These are phyloP conservation scores for Phytophthora ramorum DNA, from an alignment of 352 stramenopile genomes.

Conservation along the genomic window DNA sequence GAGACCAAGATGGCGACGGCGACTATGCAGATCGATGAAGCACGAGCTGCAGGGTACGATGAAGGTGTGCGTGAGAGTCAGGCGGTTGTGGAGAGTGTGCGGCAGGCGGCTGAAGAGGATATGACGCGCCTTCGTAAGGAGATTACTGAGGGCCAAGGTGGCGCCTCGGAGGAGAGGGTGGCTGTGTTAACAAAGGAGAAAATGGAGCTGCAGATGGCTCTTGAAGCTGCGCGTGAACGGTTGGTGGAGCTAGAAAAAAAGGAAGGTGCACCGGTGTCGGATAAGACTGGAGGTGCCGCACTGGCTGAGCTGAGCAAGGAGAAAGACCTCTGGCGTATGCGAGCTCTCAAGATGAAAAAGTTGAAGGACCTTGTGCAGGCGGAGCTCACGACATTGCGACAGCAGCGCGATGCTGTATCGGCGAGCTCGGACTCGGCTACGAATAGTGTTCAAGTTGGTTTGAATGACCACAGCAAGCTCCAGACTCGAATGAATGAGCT, in stretches of 20 bases:
- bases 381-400: conserved; percentile 56
- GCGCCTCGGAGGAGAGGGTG: conserved; percentile 9
- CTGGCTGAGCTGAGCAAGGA: conserved; percentile 49
- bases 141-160: conserved; percentile 7
- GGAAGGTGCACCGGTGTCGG: not conserved
- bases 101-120: conserved; percentile 54
- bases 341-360: conserved; percentile 89
- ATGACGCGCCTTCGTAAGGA: conserved; percentile 37
- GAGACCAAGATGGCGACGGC: conserved; percentile 74
- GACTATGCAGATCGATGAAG: conserved; percentile 84
- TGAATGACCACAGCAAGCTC: conserved; percentile 37
- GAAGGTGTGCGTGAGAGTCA: conserved; percentile 83
- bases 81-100: conserved; percentile 67
- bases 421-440: not conserved
- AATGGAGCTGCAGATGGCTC: conserved; percentile 28
- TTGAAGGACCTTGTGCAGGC: conserved; percentile 72
- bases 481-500: conserved; percentile 42
- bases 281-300: conserved; percentile 9
- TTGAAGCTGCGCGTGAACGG: conserved; percentile 26
- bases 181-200: conserved; percentile 38
- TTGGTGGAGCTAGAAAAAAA: conserved; percentile 36
- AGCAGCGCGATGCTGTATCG: conserved; percentile 28
- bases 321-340: conserved; percentile 80
- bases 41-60: conserved; percentile 68
- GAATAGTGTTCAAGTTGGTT: conserved; percentile 5